Conservation (phyloP, 179 eudicot genomes). For the Kewa caespitosa region DNA sequence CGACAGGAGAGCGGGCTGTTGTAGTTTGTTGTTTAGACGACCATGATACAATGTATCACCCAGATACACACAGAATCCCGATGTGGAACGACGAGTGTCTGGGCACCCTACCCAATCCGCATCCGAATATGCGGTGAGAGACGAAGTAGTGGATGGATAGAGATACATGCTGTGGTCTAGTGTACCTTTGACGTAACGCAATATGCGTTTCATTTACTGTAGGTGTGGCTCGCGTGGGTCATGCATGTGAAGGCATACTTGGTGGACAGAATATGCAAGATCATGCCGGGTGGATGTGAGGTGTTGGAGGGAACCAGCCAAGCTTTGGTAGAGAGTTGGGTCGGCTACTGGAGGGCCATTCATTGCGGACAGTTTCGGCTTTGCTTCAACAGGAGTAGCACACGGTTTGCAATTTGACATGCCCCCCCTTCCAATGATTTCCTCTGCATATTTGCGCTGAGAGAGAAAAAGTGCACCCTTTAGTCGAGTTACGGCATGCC, state of each 20-base stretch:
- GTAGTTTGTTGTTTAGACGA: not conserved
- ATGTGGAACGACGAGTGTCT: conserved; percentile 2
- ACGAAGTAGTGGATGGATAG: not conserved
- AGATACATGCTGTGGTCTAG: not conserved
- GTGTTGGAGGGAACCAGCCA: not conserved
- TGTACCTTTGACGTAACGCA: not conserved
- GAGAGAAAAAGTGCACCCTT: not conserved
- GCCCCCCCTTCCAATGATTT: not conserved
- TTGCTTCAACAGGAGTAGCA: not conserved
- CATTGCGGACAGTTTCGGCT: not conserved
- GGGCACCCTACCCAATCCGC: not conserved
- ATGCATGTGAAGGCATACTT: not conserved
- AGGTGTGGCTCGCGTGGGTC: not conserved
- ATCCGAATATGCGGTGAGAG: not conserved
- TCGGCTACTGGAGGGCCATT: not conserved
- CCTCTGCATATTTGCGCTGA: not conserved
- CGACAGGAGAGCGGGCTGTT: not conserved
- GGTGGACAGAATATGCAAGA: not conserved
- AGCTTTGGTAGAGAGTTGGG: not conserved
- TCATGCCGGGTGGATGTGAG: not conserved
- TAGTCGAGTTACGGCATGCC: not conserved
- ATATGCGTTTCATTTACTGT: not conserved
- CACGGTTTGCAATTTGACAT: not conserved
- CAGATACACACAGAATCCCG: not conserved
- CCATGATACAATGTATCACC: not conserved